Conservation (phyloP, 768 basidiomycete genomes). For the Kwoniella sp. region DNA sequence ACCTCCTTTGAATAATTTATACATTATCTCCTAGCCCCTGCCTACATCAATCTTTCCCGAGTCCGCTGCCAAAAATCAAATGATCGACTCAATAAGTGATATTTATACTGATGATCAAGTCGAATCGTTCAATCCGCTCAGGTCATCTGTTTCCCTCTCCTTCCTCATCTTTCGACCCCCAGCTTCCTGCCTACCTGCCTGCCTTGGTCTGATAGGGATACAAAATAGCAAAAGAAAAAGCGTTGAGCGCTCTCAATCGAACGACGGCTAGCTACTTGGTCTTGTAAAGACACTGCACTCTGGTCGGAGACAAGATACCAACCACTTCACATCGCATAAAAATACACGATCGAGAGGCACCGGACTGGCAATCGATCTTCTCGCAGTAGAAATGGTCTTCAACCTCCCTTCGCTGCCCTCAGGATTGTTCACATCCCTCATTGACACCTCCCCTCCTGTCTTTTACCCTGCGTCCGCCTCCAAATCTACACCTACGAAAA, state of each 20-base stretch:
- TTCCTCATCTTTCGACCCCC: too few species aligned
- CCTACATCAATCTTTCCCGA: not conserved
- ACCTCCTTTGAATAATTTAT: slow-evolving; percentile 8
- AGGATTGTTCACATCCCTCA: slow-evolving; percentile 10
- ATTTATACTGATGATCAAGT: not conserved
- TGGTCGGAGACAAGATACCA: too few species aligned
- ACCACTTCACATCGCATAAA: too few species aligned
- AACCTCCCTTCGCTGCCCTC: slow-evolving; percentile 26
- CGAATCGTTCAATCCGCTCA: not conserved
- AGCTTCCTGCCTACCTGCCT: not conserved
- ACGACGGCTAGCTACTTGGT: not conserved
- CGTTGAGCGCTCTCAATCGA: slow-evolving; percentile 1
- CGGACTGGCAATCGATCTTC: not conserved
- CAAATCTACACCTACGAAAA: slow-evolving; percentile 12
- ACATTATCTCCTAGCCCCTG: not conserved
- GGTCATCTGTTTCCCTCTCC: not conserved
- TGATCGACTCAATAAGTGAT: not conserved
- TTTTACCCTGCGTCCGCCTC: slow-evolving; percentile 27
- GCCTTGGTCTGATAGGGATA: not conserved
- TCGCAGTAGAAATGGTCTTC: slow-evolving; percentile 18
- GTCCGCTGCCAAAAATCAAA: slow-evolving; percentile 2
- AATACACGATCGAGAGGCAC: too few species aligned
- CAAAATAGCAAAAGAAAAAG: not conserved
- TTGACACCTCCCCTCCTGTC: slow-evolving; percentile 32
- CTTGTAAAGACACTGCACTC: too few species aligned